Evolutionary conservation across 2,329 filamentous ascomycete genomes (phyloP).

Genomic region (Gyromitra esculenta): DNA sequence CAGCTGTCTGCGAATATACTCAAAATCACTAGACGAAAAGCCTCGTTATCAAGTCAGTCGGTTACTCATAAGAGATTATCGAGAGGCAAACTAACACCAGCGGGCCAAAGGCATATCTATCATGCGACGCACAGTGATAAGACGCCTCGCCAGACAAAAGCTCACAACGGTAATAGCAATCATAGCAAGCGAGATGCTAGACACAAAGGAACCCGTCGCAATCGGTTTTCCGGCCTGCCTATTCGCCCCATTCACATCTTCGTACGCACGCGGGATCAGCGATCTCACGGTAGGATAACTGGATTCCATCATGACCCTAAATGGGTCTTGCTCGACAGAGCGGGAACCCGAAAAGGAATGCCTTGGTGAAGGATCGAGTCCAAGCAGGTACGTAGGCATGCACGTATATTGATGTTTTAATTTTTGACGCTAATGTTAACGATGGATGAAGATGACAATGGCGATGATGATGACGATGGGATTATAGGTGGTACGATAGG

Average conservation of each 20-base stretch:
- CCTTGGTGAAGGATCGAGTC: neutral
- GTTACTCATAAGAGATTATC: neutral
- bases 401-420: neutral
- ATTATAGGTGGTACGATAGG: neutral
- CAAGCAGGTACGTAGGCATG: neutral
- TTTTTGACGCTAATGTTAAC: neutral
- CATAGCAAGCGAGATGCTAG: slow-evolving; percentile 54
- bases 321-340: neutral
- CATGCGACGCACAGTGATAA: slow-evolving; percentile 37
- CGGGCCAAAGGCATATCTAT: slow-evolving; percentile 51
- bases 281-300: slow-evolving; percentile 1
- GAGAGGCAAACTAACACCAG: slow-evolving; percentile 52
- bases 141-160: slow-evolving; percentile 54
- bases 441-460: neutral
- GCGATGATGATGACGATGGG: neutral
- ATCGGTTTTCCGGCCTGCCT: slow-evolving; percentile 7
- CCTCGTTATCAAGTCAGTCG: slow-evolving; percentile 1
- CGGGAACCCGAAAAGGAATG: neutral
- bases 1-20: slow-evolving; percentile 71
- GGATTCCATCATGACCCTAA: slow-evolving; percentile 8
- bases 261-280: slow-evolving; percentile 12
- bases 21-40: slow-evolving; percentile 65
- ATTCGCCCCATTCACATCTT: neutral
- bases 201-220: slow-evolving; percentile 40
- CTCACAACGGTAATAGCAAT: slow-evolving; percentile 54